Evolutionary conservation across 768 basidiomycete genomes (phyloP).

Genomic region (Amanita jacksonii): DNA sequence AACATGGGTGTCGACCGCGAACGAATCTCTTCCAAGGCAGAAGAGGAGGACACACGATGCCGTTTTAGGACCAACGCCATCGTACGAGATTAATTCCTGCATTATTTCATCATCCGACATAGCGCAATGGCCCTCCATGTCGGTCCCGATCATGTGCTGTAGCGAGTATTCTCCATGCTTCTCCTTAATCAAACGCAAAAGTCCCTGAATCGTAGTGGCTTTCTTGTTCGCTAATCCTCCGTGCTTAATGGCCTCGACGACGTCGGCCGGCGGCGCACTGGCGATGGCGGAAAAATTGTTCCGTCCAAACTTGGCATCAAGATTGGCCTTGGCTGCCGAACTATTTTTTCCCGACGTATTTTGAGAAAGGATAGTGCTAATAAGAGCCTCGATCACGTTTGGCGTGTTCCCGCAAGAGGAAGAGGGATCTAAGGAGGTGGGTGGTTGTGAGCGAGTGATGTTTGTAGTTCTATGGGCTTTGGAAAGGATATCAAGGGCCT

Average conservation of each 20-base stretch:
- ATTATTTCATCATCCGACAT: constrained; percentile 41
- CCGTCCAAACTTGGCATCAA: constrained; percentile 40
- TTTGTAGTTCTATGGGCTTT: constrained; percentile 21
- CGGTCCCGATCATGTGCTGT: constrained; percentile 35
- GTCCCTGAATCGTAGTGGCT: constrained; percentile 41
- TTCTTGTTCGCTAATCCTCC: constrained; percentile 57
- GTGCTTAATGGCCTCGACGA: constrained; percentile 39
- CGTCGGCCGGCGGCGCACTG: constrained; percentile 26
- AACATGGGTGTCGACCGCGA: constrained; percentile 59
- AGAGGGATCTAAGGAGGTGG: constrained; percentile 25
- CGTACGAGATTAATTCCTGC: constrained; percentile 44
- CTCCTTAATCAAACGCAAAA: constrained; percentile 31
- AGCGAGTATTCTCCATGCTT: constrained; percentile 46
- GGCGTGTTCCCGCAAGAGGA: constrained; percentile 35
- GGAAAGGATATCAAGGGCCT: constrained; percentile 32
- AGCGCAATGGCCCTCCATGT: constrained; percentile 12
- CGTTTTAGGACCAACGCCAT: constrained; percentile 55
- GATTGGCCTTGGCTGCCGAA: constrained; percentile 35
- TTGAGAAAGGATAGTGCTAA: constrained; percentile 52
- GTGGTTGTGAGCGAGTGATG: not conserved
- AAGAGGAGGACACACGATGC: constrained; percentile 55
- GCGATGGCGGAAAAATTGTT: constrained; percentile 44
- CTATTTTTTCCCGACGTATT: constrained; percentile 45
- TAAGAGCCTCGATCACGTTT: constrained; percentile 49
- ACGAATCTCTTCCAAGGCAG: constrained; percentile 48